Base-by-base conservation (phyloP, 1,284 basidiomycete genomes). In the Albatrellus sp. region DNA sequence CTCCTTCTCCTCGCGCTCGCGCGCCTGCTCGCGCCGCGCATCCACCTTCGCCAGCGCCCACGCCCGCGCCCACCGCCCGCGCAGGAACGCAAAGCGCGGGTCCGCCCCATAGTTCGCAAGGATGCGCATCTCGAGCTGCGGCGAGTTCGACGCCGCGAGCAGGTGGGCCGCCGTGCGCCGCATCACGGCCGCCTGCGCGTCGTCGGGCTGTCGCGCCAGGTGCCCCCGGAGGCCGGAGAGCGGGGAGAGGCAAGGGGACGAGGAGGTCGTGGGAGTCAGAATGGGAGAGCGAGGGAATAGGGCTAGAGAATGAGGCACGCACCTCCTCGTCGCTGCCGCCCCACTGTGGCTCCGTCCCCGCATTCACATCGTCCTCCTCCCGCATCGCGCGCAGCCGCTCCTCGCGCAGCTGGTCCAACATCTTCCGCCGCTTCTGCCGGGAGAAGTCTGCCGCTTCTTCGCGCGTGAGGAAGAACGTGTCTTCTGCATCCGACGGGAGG, bases 121-220 rank as follows among this genome's bases (percentile, higher is more conserved):
- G 48, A 93, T 91, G n/a, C 87, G 75, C 71, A 89, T 80, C 60
- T 90, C 87, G 12, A 92, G 68, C 49, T 87, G 75, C 0, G 77
- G 73, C 5, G 84, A 71, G 54, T 91, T 89, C 3, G 78, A 75
- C 0, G 88, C 84, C 3, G 70, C 62, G 10, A 71, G 56, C 12
- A 92, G 58, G 50, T 87, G 80, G 6, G 57, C 54, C 0, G 86
- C 86, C 0, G 90, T 91, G 48, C 82, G 76, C 8, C 66, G 62
- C 78, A 93, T 90, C 20, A 92, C 67, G 8, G 72, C 69, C 42
- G 60, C 66, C 54, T 87, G 78, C 0, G 64, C 38, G 30, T 75
- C 71, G 37, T 84, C 75, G 2, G 89, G 86, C 85, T 90, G 51
- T 14, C 37, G 43, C 28, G 19, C 38, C 41, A 30, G 40, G 39